phyloP scores from a whole-genome alignment of 352 stramenopile genomes.

The Globisporangium perplexum region DNA sequence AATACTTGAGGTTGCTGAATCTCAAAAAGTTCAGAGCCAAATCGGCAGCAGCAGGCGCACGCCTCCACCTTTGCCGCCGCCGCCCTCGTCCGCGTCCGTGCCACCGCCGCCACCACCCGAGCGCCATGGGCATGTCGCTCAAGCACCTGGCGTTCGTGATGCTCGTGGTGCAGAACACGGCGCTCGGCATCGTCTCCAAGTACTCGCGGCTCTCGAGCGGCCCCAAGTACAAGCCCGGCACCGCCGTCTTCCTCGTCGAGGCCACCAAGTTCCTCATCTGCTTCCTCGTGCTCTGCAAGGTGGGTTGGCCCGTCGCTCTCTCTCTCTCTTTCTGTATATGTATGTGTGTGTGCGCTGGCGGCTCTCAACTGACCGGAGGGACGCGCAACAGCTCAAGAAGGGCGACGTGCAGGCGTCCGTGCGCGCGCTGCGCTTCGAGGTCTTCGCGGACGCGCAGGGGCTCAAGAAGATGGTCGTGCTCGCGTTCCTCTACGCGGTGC shows the following conservation, averaged over 20 bases:
- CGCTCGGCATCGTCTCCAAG: slow-evolving; percentile 84
- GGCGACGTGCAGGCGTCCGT: slow-evolving; percentile 48
- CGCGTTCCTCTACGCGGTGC: slow-evolving; percentile 80
- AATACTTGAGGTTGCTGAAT: no score
- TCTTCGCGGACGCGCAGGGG: slow-evolving; percentile 69
- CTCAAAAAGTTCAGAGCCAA: background rate
- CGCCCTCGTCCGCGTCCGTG: background rate
- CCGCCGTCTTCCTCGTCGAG: slow-evolving; percentile 78
- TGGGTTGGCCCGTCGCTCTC: slow-evolving; percentile 3
- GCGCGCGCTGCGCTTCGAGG: slow-evolving; percentile 60
- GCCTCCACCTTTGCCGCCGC: background rate
- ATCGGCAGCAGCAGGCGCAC: background rate
- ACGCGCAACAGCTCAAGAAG: slow-evolving; percentile 30
- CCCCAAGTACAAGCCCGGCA: slow-evolving; percentile 81
- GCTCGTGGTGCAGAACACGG: slow-evolving; percentile 85
- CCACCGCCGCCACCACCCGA: background rate
- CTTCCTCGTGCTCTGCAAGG: slow-evolving; percentile 62
- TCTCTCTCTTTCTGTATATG: no score
- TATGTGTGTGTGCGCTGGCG: background rate
- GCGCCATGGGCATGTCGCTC: slow-evolving; percentile 30
- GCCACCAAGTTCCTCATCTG: slow-evolving; percentile 80
- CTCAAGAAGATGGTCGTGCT: slow-evolving; percentile 85
- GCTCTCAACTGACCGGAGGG: background rate
- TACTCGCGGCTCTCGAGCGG: slow-evolving; percentile 64
- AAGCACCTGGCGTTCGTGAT: slow-evolving; percentile 83